Percentiles rank a stretch among this genome's conserved stretches.
Conservation (phyloP, 2,329 filamentous ascomycete genomes). For the Chrysoporthe deuterocubensis region DNA sequence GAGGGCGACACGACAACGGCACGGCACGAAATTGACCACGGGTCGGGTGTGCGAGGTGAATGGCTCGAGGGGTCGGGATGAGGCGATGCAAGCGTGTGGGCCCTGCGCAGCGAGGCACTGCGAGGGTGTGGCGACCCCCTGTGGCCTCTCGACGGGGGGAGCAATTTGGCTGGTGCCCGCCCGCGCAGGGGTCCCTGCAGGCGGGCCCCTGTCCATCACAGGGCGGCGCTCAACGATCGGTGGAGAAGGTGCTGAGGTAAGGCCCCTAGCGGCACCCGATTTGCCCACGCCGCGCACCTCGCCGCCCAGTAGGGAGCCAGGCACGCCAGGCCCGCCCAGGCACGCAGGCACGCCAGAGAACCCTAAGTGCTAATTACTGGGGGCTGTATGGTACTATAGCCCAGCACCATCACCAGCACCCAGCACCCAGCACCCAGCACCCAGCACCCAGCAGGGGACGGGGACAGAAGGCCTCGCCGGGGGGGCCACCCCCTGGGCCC, state of each 20-base stretch:
- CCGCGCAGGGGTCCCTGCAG: not conserved
- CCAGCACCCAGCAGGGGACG: too few relatives aligned
- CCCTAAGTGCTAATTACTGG: too few relatives aligned
- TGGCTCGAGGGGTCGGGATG: not conserved
- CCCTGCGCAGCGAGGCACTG: too few relatives aligned
- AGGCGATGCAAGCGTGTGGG: not conserved
- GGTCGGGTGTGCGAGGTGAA: not conserved
- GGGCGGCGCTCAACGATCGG: not conserved
- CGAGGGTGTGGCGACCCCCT: not conserved
- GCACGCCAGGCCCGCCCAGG: too few relatives aligned
- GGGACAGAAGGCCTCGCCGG: too few relatives aligned
- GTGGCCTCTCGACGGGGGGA: not conserved
- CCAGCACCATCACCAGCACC: too few relatives aligned
- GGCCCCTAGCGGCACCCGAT: not conserved
- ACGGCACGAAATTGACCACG: slow-evolving; percentile 7
- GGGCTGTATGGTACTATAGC: too few relatives aligned
- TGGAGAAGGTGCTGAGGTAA: slow-evolving; percentile 5
- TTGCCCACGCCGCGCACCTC: not conserved
- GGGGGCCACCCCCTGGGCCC: too few relatives aligned
- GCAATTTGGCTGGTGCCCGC: slow-evolving; percentile 5
- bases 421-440: too few relatives aligned
- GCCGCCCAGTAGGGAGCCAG: too few relatives aligned
- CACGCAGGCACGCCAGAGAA: too few relatives aligned
- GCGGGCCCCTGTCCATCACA: not conserved
- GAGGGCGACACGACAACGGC: not conserved